A percentile compares a stretch with the other conserved stretches of the same genome.
phyloP scores from a whole-genome alignment of 2,329 filamentous ascomycete genomes.

The Talaromyces pinophilus region DNA sequence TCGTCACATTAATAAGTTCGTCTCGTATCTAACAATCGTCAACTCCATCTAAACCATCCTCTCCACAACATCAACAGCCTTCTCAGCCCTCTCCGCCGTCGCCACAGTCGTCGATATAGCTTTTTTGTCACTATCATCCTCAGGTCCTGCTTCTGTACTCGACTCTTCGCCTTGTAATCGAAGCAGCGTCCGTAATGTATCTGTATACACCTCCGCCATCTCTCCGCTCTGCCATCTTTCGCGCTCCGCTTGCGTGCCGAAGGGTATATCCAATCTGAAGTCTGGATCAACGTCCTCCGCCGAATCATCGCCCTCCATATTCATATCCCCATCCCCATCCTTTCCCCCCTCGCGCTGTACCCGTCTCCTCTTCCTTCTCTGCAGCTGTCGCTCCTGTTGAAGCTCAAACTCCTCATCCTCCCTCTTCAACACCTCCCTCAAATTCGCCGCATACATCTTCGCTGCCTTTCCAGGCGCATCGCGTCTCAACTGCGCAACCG shows the following conservation, averaged over 20 bases:
- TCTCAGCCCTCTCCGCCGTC: constrained; percentile 48
- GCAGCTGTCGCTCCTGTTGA: constrained; percentile 22
- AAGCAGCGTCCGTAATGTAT: constrained; percentile 41
- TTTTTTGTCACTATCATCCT: constrained; percentile 28
- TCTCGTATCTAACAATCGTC: neutral
- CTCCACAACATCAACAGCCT: constrained; percentile 51
- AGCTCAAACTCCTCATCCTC: constrained; percentile 55
- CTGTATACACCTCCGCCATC: constrained; percentile 45
- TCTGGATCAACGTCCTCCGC: neutral
- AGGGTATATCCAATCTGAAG: constrained; percentile 37
- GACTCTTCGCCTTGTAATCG: constrained; percentile 42
- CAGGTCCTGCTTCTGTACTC: constrained; percentile 25
- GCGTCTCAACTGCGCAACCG: constrained; percentile 49
- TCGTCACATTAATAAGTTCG: neutral
- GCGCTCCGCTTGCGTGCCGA: constrained; percentile 37
- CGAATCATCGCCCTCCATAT: neutral
- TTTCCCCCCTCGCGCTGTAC: constrained; percentile 28
- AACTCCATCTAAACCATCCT: constrained; percentile 38
- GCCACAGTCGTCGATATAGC: constrained; percentile 50
- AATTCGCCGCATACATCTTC: constrained; percentile 38
- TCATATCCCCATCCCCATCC: constrained; percentile 36
- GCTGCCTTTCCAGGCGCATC: constrained; percentile 48
- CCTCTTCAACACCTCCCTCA: constrained; percentile 38
- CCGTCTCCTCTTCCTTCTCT: constrained; percentile 25
- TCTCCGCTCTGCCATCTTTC: constrained; percentile 46